These are phyloP conservation scores for Claviceps citrina DNA, from an alignment of 2,329 filamentous ascomycete species.

Conservation along the genomic window DNA sequence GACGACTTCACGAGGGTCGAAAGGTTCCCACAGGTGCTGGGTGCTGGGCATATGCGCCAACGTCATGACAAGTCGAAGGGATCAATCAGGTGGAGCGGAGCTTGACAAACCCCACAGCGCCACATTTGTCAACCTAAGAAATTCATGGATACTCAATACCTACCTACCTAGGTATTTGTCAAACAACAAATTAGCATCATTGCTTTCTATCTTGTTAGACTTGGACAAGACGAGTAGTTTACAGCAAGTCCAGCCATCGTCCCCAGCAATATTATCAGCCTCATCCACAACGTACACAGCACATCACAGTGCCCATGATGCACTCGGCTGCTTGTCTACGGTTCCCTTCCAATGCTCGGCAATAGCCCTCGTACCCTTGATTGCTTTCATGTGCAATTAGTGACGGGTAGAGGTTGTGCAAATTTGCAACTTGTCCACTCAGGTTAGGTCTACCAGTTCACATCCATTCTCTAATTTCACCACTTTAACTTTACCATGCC, in stretches of 20 bases:
- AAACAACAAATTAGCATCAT: no score
- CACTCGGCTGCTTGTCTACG: no score
- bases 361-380: not conserved
- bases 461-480: not conserved
- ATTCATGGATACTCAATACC: not conserved
- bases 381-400: not conserved
- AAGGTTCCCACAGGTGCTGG: not conserved
- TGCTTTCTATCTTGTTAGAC: no score
- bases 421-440: not conserved
- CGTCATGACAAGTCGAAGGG: not conserved
- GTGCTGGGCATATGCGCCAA: not conserved
- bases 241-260: no score
- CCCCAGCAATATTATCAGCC: no score
- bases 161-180: not conserved
- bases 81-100: not conserved
- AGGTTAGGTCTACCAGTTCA: slow-evolving; percentile 3
- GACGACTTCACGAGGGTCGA: not conserved
- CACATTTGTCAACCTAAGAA: not conserved
- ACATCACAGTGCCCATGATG: no score
- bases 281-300: no score
- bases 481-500: not conserved
- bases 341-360: not conserved
- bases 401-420: not conserved
- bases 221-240: no score
- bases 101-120: not conserved